Evolutionary conservation across 495 filamentous ascomycete genomes (phyloP).

Genomic region (Mytilinidion resinicola): DNA sequence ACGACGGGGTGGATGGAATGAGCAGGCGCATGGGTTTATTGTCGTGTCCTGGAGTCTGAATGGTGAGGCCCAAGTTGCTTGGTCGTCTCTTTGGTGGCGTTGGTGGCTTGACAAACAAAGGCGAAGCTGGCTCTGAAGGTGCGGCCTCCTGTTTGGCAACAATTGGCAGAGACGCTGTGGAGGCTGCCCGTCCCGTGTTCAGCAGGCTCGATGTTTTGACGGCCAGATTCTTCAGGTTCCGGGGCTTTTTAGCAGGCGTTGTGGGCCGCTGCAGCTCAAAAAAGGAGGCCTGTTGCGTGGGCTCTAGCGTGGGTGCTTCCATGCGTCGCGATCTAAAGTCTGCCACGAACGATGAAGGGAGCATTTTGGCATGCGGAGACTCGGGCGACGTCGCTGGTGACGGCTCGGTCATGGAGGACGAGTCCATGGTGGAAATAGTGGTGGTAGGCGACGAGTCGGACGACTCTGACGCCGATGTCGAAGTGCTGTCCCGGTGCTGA

Average conservation of each 20-base stretch:
- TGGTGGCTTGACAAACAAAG: constrained; percentile 69
- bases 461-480: constrained; percentile 75
- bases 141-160: constrained; percentile 42
- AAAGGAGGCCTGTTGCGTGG: constrained; percentile 20
- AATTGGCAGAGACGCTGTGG: constrained; percentile 42
- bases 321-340: constrained; percentile 23
- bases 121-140: constrained; percentile 72
- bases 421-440: constrained; percentile 88
- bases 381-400: constrained; percentile 89
- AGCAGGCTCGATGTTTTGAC: constrained; percentile 64
- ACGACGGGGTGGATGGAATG: constrained; percentile 37
- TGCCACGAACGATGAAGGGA: constrained; percentile 37
- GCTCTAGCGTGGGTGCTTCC: constrained; percentile 12
- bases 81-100: constrained; percentile 68
- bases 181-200: constrained; percentile 43
- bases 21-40: constrained; percentile 29
- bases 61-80: constrained; percentile 67
- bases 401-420: constrained; percentile 77
- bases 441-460: constrained; percentile 93
- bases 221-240: constrained; percentile 91
- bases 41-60: constrained; percentile 53
- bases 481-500: constrained; percentile 61
- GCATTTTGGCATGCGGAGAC: constrained; percentile 62
- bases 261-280: constrained; percentile 42
- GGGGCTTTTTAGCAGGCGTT: constrained; percentile 65